Evolutionary conservation across 1,284 basidiomycete genomes (phyloP).

Genomic region (Cryptococcus sp.): DNA sequence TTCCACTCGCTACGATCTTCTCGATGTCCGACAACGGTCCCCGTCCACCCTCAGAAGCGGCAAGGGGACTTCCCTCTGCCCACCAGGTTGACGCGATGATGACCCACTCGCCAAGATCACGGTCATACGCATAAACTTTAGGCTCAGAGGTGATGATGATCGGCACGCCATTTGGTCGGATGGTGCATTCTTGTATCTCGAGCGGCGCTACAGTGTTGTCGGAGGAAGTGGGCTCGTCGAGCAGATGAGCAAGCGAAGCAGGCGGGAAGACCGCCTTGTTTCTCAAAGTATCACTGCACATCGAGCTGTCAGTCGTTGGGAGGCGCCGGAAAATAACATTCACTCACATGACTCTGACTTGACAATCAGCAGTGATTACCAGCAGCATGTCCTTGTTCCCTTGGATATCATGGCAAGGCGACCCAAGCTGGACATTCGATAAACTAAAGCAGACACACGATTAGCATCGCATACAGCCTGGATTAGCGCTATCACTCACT

Average conservation of each 20-base stretch:
- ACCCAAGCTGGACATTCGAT: constrained; percentile 71
- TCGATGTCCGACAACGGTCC: constrained; percentile 37
- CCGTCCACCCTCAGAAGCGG: neutral
- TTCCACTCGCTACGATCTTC: constrained; percentile 17
- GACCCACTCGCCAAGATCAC: constrained; percentile 65
- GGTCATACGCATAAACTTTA: constrained; percentile 73
- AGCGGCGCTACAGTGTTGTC: constrained; percentile 36
- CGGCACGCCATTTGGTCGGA: constrained; percentile 76
- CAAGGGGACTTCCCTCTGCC: constrained; percentile 48
- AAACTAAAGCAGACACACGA: constrained; percentile 51
- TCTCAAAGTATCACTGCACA: constrained; percentile 57
- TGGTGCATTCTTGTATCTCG: constrained; percentile 58
- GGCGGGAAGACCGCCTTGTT: constrained; percentile 66
- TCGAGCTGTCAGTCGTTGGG: constrained; percentile 1
- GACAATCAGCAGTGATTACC: constrained; percentile 69
- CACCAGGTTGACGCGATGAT: constrained; percentile 77
- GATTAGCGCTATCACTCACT: constrained; percentile 54
- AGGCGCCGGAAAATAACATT: neutral
- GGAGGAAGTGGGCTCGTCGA: constrained; percentile 53
- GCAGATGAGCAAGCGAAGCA: constrained; percentile 63
- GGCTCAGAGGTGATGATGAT: constrained; percentile 74
- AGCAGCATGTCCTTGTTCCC: constrained; percentile 66
- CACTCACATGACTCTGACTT: constrained; percentile 71
- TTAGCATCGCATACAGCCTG: neutral
- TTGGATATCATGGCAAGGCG: constrained; percentile 68